Conservation (phyloP, 2,329 filamentous ascomycete genomes). For the Ilyonectria robusta region DNA sequence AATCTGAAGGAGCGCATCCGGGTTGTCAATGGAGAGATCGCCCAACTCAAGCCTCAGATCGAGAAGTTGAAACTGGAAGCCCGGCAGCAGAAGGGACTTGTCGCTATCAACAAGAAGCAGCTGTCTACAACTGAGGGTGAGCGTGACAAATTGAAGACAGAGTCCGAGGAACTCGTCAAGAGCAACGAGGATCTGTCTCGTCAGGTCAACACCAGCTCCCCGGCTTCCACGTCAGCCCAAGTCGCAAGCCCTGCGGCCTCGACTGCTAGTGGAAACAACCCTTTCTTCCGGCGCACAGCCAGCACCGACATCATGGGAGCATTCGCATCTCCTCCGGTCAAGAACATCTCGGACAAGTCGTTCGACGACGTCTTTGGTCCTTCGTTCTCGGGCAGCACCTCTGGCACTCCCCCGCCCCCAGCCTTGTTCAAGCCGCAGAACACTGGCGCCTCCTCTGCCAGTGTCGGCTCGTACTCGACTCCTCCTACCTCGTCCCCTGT, state of each 20-base stretch:
- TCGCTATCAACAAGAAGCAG: slow-evolving; percentile 99
- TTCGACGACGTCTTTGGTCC: slow-evolving; percentile 92
- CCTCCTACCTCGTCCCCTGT: slow-evolving; percentile 73
- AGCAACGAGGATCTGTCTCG: slow-evolving; percentile 71
- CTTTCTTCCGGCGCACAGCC: slow-evolving; percentile 86
- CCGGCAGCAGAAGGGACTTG: slow-evolving; percentile 94
- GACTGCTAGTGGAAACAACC: slow-evolving; percentile 86
- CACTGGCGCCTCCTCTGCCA: slow-evolving; percentile 69
- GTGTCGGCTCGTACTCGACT: slow-evolving; percentile 66
- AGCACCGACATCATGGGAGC: slow-evolving; percentile 73
- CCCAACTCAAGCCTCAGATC: slow-evolving; percentile 87
- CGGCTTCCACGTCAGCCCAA: slow-evolving; percentile 60
- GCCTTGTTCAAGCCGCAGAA: slow-evolving; percentile 65
- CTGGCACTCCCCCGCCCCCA: slow-evolving; percentile 59
- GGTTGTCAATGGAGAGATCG: slow-evolving; percentile 84
- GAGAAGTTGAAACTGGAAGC: slow-evolving; percentile 95
- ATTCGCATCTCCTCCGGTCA: slow-evolving; percentile 64
- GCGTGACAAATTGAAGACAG: slow-evolving; percentile 86
- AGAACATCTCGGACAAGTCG: slow-evolving; percentile 72
- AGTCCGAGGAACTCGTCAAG: slow-evolving; percentile 79
- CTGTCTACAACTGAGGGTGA: slow-evolving; percentile 90
- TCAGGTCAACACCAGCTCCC: slow-evolving; percentile 67
- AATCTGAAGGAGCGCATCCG: slow-evolving; percentile 90
- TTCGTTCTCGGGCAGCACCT: slow-evolving; percentile 65
- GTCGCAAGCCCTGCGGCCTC: slow-evolving; percentile 80